A percentile compares a stretch with the other conserved stretches of the same genome.
These are phyloP conservation scores for Podosphaera xanthii DNA, from an alignment of 2,329 filamentous ascomycete genomes.

Conservation along the genomic window DNA sequence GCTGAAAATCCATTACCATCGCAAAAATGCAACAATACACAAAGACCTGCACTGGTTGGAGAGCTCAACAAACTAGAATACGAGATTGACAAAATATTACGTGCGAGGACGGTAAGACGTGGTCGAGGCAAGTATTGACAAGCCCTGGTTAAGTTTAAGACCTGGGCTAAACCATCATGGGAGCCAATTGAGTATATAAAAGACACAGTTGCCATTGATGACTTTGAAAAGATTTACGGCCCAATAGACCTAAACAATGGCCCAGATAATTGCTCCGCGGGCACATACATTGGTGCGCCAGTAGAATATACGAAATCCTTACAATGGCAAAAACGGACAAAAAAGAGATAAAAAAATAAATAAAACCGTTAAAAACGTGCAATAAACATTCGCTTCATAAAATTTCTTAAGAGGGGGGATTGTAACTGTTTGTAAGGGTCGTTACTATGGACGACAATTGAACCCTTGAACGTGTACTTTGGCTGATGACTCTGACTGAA, in stretches of 20 bases:
- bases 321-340: no score
- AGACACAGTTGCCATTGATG: neutral
- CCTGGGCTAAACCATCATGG: neutral
- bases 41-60: neutral
- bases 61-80: neutral
- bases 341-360: no score
- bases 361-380: no score
- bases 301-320: no score
- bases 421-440: no score
- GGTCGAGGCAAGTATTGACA: neutral
- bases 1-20: neutral
- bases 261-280: neutral
- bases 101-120: neutral
- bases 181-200: neutral
- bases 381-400: no score
- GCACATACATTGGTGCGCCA: no score
- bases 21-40: neutral
- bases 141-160: neutral
- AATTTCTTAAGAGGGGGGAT: no score
- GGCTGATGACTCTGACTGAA: no score
- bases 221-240: neutral
- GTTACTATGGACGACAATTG: no score
- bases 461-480: no score
- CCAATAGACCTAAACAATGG: neutral
- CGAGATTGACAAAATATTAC: neutral